Base-by-base conservation (phyloP, 805 yeast genomes). In the Priceomyces castillae region DNA sequence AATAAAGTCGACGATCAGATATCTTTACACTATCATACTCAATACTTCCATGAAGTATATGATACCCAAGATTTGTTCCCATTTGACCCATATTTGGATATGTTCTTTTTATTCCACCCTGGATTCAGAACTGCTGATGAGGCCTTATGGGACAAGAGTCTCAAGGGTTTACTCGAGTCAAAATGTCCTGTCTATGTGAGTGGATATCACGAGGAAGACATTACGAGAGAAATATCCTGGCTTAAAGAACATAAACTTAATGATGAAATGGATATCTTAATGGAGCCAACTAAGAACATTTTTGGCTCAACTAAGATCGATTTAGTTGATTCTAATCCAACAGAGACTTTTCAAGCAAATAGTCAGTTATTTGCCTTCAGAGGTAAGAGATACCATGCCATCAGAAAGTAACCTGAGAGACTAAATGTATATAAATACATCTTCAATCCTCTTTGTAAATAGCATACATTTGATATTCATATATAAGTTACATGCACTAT, bases 31-130 rank as follows among this genome's bases (percentile, higher is more conserved):
- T 84, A 85, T 67, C 96, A 90, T 65, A 89, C 98, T 1, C 86
- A 87, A 56, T 90, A 84, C 65, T 94, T 94, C 81, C 89, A 90
- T 59, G 92, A 86, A 31, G 74, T 86, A 48, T 96, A 94, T 66
- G 90, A 90, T 56, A 83, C 88, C 39, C 94, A 90, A 56, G 97
- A 92, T 67, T 87, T 94, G 63, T 88, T 89, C 82, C 99, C 99
- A 4, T 94, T 90, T 64, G 99, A 94, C 64, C 99, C 99, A 36
- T 94, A 92, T 65, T 77, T 88, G 61, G 99, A 94, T 62, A 80
- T 81, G 20, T 94, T 94, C 67, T 90, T 89, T 77, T 74, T 87
- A 41, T 94, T 92, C 85, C 98, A 92, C 63, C 98, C 99, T 2
- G 97, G 97, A 33, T 79, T 90, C 58, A 83, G 88, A 15, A 85